phyloP scores from a whole-genome alignment of 495 filamentous ascomycete species.

The Neurospora cerealis region DNA sequence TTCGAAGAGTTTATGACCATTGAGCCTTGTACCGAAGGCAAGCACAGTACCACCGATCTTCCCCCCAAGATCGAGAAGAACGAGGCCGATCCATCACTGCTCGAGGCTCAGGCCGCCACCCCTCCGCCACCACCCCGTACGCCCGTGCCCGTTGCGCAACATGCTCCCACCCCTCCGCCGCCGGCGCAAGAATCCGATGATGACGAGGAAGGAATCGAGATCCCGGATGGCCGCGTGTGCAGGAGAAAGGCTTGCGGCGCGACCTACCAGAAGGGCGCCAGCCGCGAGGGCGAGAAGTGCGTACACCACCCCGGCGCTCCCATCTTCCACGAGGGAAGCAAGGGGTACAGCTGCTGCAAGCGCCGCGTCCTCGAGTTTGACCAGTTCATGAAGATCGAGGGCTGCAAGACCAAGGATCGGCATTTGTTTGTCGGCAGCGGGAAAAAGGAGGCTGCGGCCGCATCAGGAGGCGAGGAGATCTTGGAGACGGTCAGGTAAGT shows the following conservation, averaged over 20 bases:
- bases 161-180: slow-evolving; percentile 50
- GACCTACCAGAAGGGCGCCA: slow-evolving; percentile 47
- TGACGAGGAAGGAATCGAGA: slow-evolving; percentile 63
- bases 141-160: slow-evolving; percentile 42
- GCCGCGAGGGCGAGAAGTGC: slow-evolving; percentile 67
- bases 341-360: slow-evolving; percentile 97
- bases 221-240: slow-evolving; percentile 65
- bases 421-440: slow-evolving; percentile 84
- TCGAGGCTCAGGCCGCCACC: slow-evolving; percentile 19
- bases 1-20: slow-evolving; percentile 98
- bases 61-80: slow-evolving; percentile 49
- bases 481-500: slow-evolving; percentile 61
- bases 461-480: slow-evolving; percentile 43
- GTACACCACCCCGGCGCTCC: slow-evolving; percentile 77
- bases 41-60: slow-evolving; percentile 74
- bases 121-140: slow-evolving; percentile 36
- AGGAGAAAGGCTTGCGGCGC: slow-evolving; percentile 64
- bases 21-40: slow-evolving; percentile 86
- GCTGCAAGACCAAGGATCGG: slow-evolving; percentile 68
- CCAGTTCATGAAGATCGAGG: slow-evolving; percentile 90
- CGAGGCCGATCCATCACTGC: slow-evolving; percentile 23
- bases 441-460: slow-evolving; percentile 44
- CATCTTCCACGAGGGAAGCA: slow-evolving; percentile 94
- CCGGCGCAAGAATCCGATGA: slow-evolving; percentile 72
- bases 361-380: slow-evolving; percentile 91